phyloP scores from a whole-genome alignment of 2,329 filamentous ascomycete genomes.

The Colletotrichum scovillei region DNA sequence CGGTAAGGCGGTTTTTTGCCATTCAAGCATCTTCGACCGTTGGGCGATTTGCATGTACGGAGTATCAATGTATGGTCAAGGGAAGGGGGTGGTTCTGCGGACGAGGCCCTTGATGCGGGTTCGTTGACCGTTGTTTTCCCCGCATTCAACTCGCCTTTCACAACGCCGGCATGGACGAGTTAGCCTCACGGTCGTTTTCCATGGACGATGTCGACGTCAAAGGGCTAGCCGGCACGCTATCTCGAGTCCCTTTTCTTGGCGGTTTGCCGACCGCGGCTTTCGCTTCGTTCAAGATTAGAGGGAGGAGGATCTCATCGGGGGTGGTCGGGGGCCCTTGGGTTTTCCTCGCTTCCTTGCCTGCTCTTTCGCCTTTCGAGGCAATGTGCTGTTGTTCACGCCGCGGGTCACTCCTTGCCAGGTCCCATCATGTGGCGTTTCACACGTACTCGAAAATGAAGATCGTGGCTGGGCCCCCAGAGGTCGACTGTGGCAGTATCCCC shows the following conservation, averaged over 20 bases:
- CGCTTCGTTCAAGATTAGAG: slow-evolving; percentile 10
- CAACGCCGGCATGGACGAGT: neutral
- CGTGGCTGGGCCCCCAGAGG: slow-evolving; percentile 7
- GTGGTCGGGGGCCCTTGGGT: neutral
- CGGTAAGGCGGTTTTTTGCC: neutral
- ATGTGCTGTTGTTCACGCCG: neutral
- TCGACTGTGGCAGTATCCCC: slow-evolving; percentile 21
- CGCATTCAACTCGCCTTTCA: slow-evolving; percentile 4
- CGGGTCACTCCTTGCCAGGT: neutral
- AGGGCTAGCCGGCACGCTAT: slow-evolving; percentile 31
- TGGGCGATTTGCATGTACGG: neutral
- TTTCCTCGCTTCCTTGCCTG: neutral
- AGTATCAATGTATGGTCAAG: too few relatives aligned
- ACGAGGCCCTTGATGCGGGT: slow-evolving; percentile 18
- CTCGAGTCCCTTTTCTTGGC: slow-evolving; percentile 28
- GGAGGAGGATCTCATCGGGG: neutral
- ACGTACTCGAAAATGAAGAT: slow-evolving; percentile 18
- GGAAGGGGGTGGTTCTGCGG: neutral
- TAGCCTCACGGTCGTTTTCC: slow-evolving; percentile 8
- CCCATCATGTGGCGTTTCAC: slow-evolving; percentile 17
- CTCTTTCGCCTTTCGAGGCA: neutral
- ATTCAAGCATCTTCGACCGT: slow-evolving; percentile 1
- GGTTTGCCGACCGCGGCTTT: slow-evolving; percentile 4
- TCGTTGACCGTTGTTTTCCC: slow-evolving; percentile 13
- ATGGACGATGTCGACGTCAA: slow-evolving; percentile 3